Base-by-base conservation (phyloP, 257 asterid genomes). In the Orobanche coerulescens region DNA sequence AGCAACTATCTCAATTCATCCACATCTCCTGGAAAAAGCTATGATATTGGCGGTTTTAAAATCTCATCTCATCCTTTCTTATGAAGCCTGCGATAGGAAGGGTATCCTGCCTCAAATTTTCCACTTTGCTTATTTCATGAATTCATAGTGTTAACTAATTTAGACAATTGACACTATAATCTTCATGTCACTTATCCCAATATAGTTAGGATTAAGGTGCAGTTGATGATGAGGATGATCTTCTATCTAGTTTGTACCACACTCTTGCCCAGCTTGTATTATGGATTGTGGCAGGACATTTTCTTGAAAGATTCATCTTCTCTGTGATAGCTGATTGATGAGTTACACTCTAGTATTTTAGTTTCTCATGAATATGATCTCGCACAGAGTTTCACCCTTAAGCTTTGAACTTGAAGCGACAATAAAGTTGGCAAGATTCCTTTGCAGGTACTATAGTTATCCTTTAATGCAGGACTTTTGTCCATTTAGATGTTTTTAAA, bases 321-420 rank as follows among this genome's bases (percentile, higher is more conserved):
- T 18, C 36, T 19, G 14, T 16, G 6, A 40, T 16, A n/a, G 14
- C 33, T 42, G 37, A 43, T 61, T 61, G 19, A 44, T 58, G 58
- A 58, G 12, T 20, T 64, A 28, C 49, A n/a, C n/a, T 44, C 2
- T 37, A 18, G 31, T 26, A n/a, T n/a, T 49, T 49, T 22, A 23
- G 28, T 72, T 68, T 47, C 64, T 61, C 57, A 47, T 61, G 52
- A 36, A 16, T 43, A 5, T 31, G 44, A 51, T 71, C 59, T 46
- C 74, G 68, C 66, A 69, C 84, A 91, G 97, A 83, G 96, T 91
- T 71, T 91, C 97, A 58, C 97, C 97, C 61, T 68, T 91, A 66
- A 91, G 96, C 76, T 91, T 91, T 69, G 97, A 87, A 82, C 97
- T 91, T 20, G 97, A 91, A 72, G 96, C 97, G 66, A 85, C 94